Conservation (phyloP, 352 stramenopile genomes). For the Pythium aristosporum region DNA sequence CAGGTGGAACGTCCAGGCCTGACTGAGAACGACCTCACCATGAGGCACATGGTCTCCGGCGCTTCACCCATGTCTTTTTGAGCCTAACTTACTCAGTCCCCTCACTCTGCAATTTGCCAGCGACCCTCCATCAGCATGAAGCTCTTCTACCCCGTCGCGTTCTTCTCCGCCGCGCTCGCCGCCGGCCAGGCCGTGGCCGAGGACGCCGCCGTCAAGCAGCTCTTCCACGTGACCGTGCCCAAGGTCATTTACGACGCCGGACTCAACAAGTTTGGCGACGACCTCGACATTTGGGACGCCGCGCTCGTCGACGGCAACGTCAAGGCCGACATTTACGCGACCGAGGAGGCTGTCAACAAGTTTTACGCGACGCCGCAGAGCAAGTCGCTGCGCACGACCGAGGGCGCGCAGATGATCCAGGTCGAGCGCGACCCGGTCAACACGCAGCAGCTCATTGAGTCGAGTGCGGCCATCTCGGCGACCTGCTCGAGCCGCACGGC, state of each 20-base stretch:
- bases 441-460: conserved; percentile 13
- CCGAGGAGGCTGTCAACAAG: conserved; percentile 24
- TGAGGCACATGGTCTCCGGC: neutral
- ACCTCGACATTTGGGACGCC: conserved; percentile 32
- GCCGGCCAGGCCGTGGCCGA: conserved; percentile 22
- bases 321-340: conserved; percentile 32
- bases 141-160: conserved; percentile 25
- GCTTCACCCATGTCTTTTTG: neutral
- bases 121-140: conserved; percentile 25
- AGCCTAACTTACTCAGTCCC: neutral
- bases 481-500: conserved; percentile 17
- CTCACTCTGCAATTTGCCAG: conserved; percentile 24
- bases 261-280: conserved; percentile 22
- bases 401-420: conserved; percentile 18
- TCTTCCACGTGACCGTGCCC: conserved; percentile 34
- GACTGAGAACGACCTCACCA: neutral
- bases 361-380: conserved; percentile 19
- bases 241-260: conserved; percentile 29
- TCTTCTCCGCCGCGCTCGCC: conserved; percentile 17
- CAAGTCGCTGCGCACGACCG: conserved; percentile 16
- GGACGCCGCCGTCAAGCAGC: conserved; percentile 29
- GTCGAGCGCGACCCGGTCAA: conserved; percentile 16
- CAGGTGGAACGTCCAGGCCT: neutral
- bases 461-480: conserved; percentile 1
- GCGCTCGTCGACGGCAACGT: conserved; percentile 13